Evolutionary conservation across 2,329 filamentous ascomycete species (phyloP).

Genomic region (Aureobasidium zeae): DNA sequence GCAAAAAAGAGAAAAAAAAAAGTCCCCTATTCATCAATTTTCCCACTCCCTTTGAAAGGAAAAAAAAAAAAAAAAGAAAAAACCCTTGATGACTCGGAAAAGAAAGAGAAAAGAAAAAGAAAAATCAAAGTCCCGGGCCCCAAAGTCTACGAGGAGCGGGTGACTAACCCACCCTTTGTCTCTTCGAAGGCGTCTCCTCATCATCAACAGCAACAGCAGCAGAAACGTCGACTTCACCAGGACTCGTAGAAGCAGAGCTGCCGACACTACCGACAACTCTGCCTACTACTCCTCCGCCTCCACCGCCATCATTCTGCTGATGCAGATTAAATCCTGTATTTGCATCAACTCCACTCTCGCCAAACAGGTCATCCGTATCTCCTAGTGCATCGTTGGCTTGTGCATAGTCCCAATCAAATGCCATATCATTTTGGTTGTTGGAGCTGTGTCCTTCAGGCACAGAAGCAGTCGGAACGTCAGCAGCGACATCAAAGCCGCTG

Average conservation of each 20-base stretch:
- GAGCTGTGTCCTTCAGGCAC: too few relatives aligned
- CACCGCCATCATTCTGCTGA: conserved; percentile 7
- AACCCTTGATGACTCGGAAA: neutral
- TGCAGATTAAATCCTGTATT: neutral
- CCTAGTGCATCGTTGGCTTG: conserved; percentile 8
- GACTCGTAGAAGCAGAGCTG: conserved; percentile 33
- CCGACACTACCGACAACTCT: conserved; percentile 34
- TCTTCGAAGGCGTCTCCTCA: conserved; percentile 23
- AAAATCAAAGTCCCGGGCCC: neutral
- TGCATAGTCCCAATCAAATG: conserved; percentile 22
- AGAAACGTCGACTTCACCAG: conserved; percentile 21
- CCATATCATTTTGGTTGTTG: conserved; percentile 9
- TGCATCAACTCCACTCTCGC: conserved; percentile 4
- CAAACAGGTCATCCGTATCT: conserved; percentile 18
- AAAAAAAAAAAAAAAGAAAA: neutral
- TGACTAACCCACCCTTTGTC: conserved; percentile 2
- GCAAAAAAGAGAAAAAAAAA: too few relatives aligned
- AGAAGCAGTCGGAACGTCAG: neutral
- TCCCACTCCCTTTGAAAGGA: neutral
- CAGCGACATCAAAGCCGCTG: neutral
- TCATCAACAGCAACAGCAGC: conserved; percentile 18
- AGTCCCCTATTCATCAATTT: too few relatives aligned
- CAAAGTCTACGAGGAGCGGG: too few relatives aligned
- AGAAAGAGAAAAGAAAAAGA: neutral
- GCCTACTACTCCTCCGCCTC: conserved; percentile 20